Conservation (phyloP, 805 yeast genomes). For the Saccharomyces eubayanus region DNA sequence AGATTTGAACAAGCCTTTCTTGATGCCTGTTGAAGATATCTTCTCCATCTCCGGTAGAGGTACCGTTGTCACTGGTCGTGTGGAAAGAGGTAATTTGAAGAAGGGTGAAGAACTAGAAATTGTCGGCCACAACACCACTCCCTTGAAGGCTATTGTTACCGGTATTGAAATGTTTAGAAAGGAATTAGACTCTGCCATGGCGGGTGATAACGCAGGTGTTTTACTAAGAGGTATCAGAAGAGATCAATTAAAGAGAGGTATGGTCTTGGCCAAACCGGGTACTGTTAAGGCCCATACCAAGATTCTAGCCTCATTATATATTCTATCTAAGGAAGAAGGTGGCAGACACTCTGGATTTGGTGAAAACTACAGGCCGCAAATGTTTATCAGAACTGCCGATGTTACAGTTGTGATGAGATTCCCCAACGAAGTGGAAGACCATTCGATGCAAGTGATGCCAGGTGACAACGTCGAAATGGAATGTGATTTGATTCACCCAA, state of each 20-base stretch:
- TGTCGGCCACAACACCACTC: slow-evolving; percentile 82
- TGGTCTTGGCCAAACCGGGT: slow-evolving; percentile 92
- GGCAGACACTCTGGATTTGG: slow-evolving; percentile 98
- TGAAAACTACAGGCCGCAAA: slow-evolving; percentile 95
- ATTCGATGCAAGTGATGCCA: slow-evolving; percentile 86
- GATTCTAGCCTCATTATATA: slow-evolving; percentile 87
- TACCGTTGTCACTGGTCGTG: slow-evolving; percentile 98
- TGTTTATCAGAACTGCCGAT: slow-evolving; percentile 92
- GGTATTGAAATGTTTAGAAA: slow-evolving; percentile 99
- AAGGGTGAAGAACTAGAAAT: slow-evolving; percentile 98
- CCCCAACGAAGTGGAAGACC: slow-evolving; percentile 79
- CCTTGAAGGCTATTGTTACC: slow-evolving; percentile 88
- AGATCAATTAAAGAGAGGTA: slow-evolving; percentile 94
- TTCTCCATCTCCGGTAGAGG: slow-evolving; percentile 99
- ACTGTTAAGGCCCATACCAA: slow-evolving; percentile 87
- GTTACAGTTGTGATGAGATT: slow-evolving; percentile 84
- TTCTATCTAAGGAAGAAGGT: slow-evolving; percentile 95
- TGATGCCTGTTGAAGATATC: slow-evolving; percentile 95
- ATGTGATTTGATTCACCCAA: slow-evolving; percentile 80
- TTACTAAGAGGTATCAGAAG: slow-evolving; percentile 96
- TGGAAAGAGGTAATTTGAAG: slow-evolving; percentile 94
- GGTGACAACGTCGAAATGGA: slow-evolving; percentile 98
- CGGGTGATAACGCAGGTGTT: slow-evolving; percentile 98
- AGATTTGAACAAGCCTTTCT: slow-evolving; percentile 91
- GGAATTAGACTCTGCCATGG: slow-evolving; percentile 94